A percentile compares a stretch with the other conserved stretches of the same genome.
phyloP scores from a whole-genome alignment of 176 grass and related monocot species.

The Aechmea fasciata region DNA sequence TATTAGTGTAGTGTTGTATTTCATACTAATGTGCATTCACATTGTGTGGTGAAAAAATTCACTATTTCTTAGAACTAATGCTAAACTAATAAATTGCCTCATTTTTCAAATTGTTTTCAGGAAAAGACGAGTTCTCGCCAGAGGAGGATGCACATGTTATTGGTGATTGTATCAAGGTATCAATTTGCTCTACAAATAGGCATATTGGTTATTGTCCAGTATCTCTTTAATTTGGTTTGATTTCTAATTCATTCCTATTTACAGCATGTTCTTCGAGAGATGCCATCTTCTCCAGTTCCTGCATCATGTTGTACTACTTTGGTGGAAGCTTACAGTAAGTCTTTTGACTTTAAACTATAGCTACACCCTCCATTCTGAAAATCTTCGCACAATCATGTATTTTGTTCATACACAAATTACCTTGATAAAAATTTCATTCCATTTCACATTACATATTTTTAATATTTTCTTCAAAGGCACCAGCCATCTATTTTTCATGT shows the following conservation, averaged over 20 bases:
- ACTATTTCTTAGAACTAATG: slow-evolving; percentile 6
- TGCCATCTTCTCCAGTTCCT: slow-evolving; percentile 79
- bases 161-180: slow-evolving; percentile 98
- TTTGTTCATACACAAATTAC: neutral
- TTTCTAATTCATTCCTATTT: slow-evolving; percentile 28
- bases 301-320: slow-evolving; percentile 77
- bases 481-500: neutral
- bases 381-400: neutral
- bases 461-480: neutral
- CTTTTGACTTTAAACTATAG: neutral
- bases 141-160: slow-evolving; percentile 97
- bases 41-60: slow-evolving; percentile 5
- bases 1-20: neutral
- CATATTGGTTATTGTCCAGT: slow-evolving; percentile 1
- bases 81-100: neutral
- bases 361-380: neutral
- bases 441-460: neutral
- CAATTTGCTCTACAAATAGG: slow-evolving; percentile 19
- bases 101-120: slow-evolving; percentile 43
- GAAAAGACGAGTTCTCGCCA: slow-evolving; percentile 77
- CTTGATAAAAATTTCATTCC: neutral
- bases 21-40: neutral
- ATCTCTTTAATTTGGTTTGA: slow-evolving; percentile 19
- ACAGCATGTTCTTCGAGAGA: slow-evolving; percentile 84
- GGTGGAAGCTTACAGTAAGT: slow-evolving; percentile 82